Base-by-base conservation (phyloP, 306 rosid genomes). In the Cucumis cinereus region DNA sequence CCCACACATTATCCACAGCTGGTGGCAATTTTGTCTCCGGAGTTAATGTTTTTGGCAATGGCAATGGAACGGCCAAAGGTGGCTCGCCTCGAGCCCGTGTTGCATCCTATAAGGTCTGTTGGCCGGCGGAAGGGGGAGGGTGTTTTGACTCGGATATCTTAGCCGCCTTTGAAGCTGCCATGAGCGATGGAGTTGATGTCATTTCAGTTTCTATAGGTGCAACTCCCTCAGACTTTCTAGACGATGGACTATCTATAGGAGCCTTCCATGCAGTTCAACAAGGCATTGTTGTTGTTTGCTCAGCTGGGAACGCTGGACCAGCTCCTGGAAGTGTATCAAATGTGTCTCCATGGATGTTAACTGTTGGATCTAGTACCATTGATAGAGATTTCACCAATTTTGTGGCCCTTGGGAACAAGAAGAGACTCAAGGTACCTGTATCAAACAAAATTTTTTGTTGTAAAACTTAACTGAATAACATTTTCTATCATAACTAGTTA, bases 101-200 rank as follows among this genome's bases (percentile, higher is more conserved):
- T 8, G 97, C 97, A 24, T 81, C 91, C 55, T 93, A 93, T 85
- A 93, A 93, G 82, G 97, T 87, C 17, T 93, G 98, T 72, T 93
- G 98, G 98, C 81, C 93, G 1, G 73, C 67, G 0, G 63, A 69
- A 0, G 97, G 93, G 1, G 91, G 91, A 58, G 33, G 81, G 1
- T 93, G 98, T 83, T 68, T 70, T 0, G 89, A 90, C 41, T 81
- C 81, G 53, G 98, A 93, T 74, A 79, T 93, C 83, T 74, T 93
- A 4, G 93, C 92, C 4, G 96, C 98, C 13, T 84, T 93, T 24
- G 98, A 90, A 58, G 96, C 91, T 50, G 98, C 96, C 58, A 87
- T 93, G 49, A 83, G 56, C n/a, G 98, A 93, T 45, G 96, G 96
- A 3, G 96, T 93, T 61, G 77, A 93, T 60, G 87, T 90, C 7